A percentile compares a stretch with the other conserved stretches of the same genome.
These are phyloP conservation scores for Lunularia cruciata DNA, from an alignment of 225 moss, liverwort and hornwort genomes.

Conservation along the genomic window DNA sequence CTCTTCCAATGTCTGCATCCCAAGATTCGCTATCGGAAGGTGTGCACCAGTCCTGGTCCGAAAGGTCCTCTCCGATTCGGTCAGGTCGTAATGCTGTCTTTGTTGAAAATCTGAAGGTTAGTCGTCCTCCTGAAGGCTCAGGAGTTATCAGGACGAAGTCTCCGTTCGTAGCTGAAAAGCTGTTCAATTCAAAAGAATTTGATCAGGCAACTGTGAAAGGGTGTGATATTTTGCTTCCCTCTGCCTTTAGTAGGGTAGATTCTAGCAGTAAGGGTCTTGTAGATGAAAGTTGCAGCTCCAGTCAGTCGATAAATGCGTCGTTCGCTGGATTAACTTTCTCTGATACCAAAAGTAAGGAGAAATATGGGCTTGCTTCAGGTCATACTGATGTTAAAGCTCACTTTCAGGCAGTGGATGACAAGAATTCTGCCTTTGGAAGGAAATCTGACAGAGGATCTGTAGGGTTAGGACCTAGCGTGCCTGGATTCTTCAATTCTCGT, in stretches of 20 bases:
- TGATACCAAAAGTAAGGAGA: constrained; percentile 27
- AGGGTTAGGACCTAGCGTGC: constrained; percentile 13
- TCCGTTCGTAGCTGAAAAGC: constrained; percentile 28
- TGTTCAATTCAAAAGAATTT: constrained; percentile 20
- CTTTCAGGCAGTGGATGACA: constrained; percentile 30
- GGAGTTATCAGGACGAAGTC: constrained; percentile 27
- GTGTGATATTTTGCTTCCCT: constrained; percentile 25
- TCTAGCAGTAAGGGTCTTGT: constrained; percentile 19
- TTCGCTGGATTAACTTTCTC: constrained; percentile 18
- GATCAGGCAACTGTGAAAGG: constrained; percentile 22
- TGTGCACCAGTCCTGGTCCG: constrained; percentile 26
- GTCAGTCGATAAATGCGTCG: constrained; percentile 17
- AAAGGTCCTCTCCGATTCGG: constrained; percentile 22
- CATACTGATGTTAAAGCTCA: constrained; percentile 18
- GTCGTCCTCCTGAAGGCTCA: constrained; percentile 24
- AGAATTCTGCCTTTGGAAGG: constrained; percentile 28
- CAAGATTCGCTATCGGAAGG: constrained; percentile 25
- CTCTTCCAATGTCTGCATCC: constrained; percentile 8
- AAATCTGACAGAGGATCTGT: constrained; percentile 37
- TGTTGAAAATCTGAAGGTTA: constrained; percentile 30
- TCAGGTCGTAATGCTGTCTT: constrained; percentile 26
- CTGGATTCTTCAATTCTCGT: constrained; percentile 10
- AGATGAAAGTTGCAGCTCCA: constrained; percentile 22
- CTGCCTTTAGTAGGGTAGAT: constrained; percentile 33
- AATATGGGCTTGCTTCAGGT: constrained; percentile 37